These are phyloP conservation scores for Globisporangium nunn DNA, from an alignment of 352 stramenopile species.

Conservation along the genomic window DNA sequence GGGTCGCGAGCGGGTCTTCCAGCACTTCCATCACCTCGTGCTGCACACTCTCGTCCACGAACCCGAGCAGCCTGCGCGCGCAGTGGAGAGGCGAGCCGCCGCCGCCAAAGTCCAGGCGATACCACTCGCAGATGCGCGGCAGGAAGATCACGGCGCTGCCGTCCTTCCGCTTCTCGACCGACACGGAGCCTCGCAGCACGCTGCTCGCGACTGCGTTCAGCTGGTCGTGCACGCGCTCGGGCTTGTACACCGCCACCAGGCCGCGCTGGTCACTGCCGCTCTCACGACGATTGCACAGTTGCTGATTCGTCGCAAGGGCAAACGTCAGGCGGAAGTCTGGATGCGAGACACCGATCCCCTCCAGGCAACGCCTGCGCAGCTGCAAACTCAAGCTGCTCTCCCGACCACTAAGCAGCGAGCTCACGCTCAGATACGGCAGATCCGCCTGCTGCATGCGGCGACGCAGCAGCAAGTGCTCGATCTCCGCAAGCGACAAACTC, in stretches of 20 bases:
- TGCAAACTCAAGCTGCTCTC: neutral
- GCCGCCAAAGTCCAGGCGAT: slow-evolving; percentile 55
- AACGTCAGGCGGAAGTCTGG: slow-evolving; percentile 78
- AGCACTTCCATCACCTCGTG: slow-evolving; percentile 37
- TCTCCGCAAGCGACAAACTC: slow-evolving; percentile 65
- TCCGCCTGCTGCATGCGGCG: slow-evolving; percentile 39
- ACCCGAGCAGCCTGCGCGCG: slow-evolving; percentile 69
- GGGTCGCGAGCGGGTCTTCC: slow-evolving; percentile 34
- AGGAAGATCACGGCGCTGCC: slow-evolving; percentile 24
- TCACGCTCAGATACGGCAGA: slow-evolving; percentile 32
- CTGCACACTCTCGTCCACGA: slow-evolving; percentile 40
- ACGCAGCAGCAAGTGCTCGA: slow-evolving; percentile 68
- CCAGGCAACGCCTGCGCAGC: slow-evolving; percentile 7
- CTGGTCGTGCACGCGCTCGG: slow-evolving; percentile 53
- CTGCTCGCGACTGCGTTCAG: slow-evolving; percentile 46
- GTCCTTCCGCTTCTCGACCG: slow-evolving; percentile 10
- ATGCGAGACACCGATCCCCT: slow-evolving; percentile 36
- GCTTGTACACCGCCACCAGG: slow-evolving; percentile 23
- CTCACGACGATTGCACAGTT: neutral
- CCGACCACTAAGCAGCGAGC: slow-evolving; percentile 1
- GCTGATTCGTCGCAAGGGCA: slow-evolving; percentile 56
- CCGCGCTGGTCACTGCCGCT: slow-evolving; percentile 15
- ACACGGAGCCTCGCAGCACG: slow-evolving; percentile 22
- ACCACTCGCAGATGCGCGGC: slow-evolving; percentile 73
- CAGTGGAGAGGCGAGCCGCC: slow-evolving; percentile 40